These are phyloP conservation scores for Alternaria consortialis DNA, from an alignment of 2,329 filamentous ascomycete genomes.

Conservation along the genomic window DNA sequence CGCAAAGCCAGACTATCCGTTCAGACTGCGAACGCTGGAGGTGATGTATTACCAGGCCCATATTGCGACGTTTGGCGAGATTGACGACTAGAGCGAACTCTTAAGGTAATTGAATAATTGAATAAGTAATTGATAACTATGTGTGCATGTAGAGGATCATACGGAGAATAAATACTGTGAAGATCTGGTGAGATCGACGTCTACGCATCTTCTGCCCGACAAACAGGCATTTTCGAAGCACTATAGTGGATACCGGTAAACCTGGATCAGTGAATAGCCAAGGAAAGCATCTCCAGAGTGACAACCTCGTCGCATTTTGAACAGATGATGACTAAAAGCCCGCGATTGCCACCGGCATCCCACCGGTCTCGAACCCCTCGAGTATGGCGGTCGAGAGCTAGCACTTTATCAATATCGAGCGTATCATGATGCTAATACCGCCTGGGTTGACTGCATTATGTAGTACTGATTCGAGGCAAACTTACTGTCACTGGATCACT, in stretches of 20 bases:
- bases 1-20: conserved; percentile 68
- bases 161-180: neutral
- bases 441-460: no score
- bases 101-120: neutral
- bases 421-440: no score
- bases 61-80: neutral
- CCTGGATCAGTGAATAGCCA: neutral
- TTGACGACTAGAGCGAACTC: neutral
- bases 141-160: neutral
- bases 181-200: neutral
- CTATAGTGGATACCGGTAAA: neutral
- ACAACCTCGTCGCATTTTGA: no score
- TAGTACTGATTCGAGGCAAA: no score
- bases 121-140: neutral
- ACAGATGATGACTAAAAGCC: no score
- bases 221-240: neutral
- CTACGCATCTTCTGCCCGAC: neutral
- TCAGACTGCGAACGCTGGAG: conserved; percentile 64
- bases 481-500: no score
- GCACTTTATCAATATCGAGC: no score
- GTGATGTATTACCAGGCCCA: conserved; percentile 38
- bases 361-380: no score
- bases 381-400: no score
- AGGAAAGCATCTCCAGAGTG: no score
- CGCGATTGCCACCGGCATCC: no score